Conservation (phyloP, 371 early-diverging fungal species). For the Mortierella sp. region DNA sequence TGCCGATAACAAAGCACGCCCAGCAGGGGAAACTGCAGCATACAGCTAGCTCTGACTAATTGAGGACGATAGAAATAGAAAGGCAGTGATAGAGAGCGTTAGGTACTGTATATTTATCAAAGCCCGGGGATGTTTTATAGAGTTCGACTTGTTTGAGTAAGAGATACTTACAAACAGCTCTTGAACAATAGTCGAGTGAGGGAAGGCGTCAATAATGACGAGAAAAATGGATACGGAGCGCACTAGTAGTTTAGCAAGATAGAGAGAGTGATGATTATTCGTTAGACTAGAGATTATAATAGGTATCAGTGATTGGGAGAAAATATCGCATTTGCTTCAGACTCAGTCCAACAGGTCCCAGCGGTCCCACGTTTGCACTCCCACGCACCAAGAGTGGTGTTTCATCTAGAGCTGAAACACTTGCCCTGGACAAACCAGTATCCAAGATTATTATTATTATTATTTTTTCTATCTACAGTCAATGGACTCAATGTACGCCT, state of each 20-base stretch:
- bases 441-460: no score
- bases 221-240: conserved; percentile 51
- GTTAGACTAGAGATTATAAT: background rate
- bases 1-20: conserved; percentile 55
- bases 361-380: no score
- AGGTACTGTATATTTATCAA: background rate
- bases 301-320: no score
- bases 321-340: no score
- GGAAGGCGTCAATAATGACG: conserved; percentile 56
- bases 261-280: background rate
- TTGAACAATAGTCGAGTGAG: conserved; percentile 48
- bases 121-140: background rate
- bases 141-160: background rate
- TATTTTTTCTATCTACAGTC: no score
- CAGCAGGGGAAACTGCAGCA: conserved; percentile 56
- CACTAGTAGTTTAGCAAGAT: conserved; percentile 16
- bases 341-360: no score
- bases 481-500: no score
- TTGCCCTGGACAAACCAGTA: no score
- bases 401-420: no score
- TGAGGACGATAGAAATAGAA: background rate
- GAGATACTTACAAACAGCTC: conserved; percentile 45
- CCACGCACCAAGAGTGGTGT: no score
- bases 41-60: conserved; percentile 51
- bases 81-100: background rate